Base-by-base conservation (phyloP, 2,329 filamentous ascomycete genomes). In the Claviceps sp. region DNA sequence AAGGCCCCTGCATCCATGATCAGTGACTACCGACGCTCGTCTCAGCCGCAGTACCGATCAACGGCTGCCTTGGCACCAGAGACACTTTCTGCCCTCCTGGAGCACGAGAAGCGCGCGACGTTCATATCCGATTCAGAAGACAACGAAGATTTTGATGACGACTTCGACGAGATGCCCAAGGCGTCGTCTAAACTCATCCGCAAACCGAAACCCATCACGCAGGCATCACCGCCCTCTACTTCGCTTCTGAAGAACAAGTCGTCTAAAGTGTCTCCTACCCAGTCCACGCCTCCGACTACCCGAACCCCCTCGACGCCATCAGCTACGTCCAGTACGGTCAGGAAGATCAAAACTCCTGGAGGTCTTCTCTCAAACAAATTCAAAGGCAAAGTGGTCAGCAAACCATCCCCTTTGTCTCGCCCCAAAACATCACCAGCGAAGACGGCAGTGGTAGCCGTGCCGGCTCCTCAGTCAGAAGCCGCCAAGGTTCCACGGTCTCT, bases 1-100 rank as follows among this genome's bases (percentile, higher is more conserved):
- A 68, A 66, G 45, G 77, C 79, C 0, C 80, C 80, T 6, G 59
- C 66, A 1, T 71, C 70, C 49, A 78, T 82, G 77, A 60, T 78
- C 5, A 68, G 74, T 47, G 77, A 79, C 49, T 68, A 74, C 47
- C 68, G 72, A 29, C 72, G 73, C 45, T 70, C 71, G 13, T 59
- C 68, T 51, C 62, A 72, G 47, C 70, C 68, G 4, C 53, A 57
- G 8, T 65, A 62, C 34, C 60, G 62, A 34, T 59, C 63, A 40
- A 40, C 16, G 14, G 50, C 54, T 2, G 54, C 58, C 14, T 62
- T 59, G 42, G 58, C 53, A 3, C 49, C 56, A 2, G 54, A 57
- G 36, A 53, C 57, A 2, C 50, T 57, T 3, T 57, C 59, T 2
- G 60, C 54, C 14, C 55, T 68, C 5, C 53, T 54, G 13, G 64